A percentile compares a stretch with the other conserved stretches of the same genome.
Evolutionary conservation across 1,139 yeast genomes (phyloP).

Genomic region (Lodderomyces margitis): DNA sequence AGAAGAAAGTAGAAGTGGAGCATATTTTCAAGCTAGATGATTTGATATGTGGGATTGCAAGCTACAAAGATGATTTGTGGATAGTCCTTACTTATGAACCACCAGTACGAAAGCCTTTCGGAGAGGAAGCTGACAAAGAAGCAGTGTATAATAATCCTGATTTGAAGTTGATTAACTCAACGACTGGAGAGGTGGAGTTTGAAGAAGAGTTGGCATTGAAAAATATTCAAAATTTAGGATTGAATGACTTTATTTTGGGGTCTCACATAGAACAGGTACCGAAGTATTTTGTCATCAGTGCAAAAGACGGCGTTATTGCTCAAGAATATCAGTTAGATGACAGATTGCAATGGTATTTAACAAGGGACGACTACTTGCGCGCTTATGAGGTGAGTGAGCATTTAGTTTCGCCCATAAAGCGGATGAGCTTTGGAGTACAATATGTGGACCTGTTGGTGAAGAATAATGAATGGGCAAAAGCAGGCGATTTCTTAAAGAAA

Average conservation of each 20-base stretch:
- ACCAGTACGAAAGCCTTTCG: conserved; percentile 26
- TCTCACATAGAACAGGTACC: conserved; percentile 41
- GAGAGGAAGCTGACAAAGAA: conserved; percentile 17
- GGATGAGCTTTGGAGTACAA: conserved; percentile 60
- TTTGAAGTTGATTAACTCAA: conserved; percentile 61
- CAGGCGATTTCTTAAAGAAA: conserved; percentile 47
- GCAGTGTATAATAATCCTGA: conserved; percentile 57
- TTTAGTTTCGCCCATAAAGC: conserved; percentile 47
- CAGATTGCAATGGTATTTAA: conserved; percentile 69
- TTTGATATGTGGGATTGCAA: conserved; percentile 74
- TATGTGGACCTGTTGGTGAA: conserved; percentile 59
- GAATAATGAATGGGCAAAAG: conserved; percentile 54
- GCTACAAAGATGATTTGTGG: conserved; percentile 65
- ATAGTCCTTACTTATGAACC: conserved; percentile 58
- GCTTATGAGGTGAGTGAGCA: conserved; percentile 79
- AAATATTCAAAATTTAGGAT: conserved; percentile 58
- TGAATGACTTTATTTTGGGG: conserved; percentile 75
- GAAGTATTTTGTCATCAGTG: conserved; percentile 68
- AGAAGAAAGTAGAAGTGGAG: conserved; percentile 58
- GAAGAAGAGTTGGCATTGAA: conserved; percentile 78
- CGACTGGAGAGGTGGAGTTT: conserved; percentile 71
- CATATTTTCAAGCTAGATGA: conserved; percentile 54
- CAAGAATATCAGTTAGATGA: conserved; percentile 68
- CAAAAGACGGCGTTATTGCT: conserved; percentile 79
- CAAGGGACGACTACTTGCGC: conserved; percentile 50